Conservation (phyloP, 2,329 filamentous ascomycete species). For the Alternaria ethzedia region DNA sequence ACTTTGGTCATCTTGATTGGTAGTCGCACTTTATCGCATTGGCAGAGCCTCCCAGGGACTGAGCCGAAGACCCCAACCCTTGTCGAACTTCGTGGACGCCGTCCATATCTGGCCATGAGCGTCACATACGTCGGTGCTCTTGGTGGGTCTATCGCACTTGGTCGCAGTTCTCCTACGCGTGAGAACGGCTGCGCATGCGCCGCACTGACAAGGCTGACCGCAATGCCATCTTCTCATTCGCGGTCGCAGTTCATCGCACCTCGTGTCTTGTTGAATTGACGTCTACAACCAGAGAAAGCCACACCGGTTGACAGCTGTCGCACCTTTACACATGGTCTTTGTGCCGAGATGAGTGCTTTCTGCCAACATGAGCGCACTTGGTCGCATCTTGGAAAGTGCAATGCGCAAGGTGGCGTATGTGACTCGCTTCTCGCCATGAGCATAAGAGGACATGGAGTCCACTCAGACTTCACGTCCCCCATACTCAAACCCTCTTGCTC, state of each 20-base stretch:
- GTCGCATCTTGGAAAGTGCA: not conserved
- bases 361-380: not conserved
- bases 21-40: not conserved
- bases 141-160: not conserved
- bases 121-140: not conserved
- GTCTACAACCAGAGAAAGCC: not conserved
- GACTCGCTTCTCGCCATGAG: not conserved
- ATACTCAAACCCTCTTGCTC: not conserved
- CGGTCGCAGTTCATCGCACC: not conserved
- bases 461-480: not conserved
- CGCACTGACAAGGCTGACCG: not conserved
- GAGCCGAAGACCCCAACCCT: too few species aligned
- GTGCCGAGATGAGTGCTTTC: not conserved
- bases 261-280: not conserved
- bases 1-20: not conserved
- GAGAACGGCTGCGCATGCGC: not conserved
- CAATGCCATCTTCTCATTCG: not conserved
- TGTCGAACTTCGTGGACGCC: not conserved
- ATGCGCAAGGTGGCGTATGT: not conserved
- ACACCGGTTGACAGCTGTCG: not conserved
- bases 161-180: not conserved
- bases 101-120: not conserved
- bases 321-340: not conserved
- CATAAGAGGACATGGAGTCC: not conserved
- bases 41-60: not conserved